A percentile compares a stretch with the other conserved stretches of the same genome.
These are phyloP conservation scores for Neurospora sp. DNA, from an alignment of 495 filamentous ascomycete species.

Conservation along the genomic window DNA sequence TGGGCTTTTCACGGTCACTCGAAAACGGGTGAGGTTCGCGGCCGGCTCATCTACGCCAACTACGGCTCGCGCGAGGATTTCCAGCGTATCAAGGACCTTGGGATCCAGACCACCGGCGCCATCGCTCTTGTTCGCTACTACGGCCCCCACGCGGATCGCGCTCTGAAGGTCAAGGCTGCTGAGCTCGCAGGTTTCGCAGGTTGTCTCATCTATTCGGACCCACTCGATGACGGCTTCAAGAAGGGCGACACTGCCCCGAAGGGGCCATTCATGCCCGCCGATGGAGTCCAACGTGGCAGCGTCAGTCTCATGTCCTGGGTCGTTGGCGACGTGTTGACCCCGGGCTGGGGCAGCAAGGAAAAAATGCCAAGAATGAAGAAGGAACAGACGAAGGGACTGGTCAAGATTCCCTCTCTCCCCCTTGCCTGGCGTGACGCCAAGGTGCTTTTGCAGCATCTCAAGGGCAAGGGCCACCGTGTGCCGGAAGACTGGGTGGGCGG, in stretches of 20 bases:
- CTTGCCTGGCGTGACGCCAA: conserved; percentile 84
- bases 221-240: conserved; percentile 65
- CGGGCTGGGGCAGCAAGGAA: conserved; percentile 71
- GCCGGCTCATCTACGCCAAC: conserved; percentile 89
- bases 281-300: conserved; percentile 72
- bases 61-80: conserved; percentile 84
- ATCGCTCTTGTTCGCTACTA: conserved; percentile 78
- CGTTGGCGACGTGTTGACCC: conserved; percentile 79
- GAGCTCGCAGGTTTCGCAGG: conserved; percentile 75
- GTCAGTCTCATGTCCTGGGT: conserved; percentile 78
- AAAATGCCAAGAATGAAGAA: conserved; percentile 53
- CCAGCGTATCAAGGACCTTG: conserved; percentile 53
- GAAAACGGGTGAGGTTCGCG: conserved; percentile 76
- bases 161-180: conserved; percentile 81
- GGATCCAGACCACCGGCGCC: conserved; percentile 63
- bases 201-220: conserved; percentile 88
- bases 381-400: conserved; percentile 61
- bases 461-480: conserved; percentile 63
- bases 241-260: conserved; percentile 58
- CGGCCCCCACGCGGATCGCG: conserved; percentile 60
- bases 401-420: conserved; percentile 79
- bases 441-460: conserved; percentile 61
- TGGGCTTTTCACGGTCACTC: conserved; percentile 82
- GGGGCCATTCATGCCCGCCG: conserved; percentile 67
- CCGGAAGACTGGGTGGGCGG: conserved; percentile 68